Evolutionary conservation across 1,284 basidiomycete genomes (phyloP).

Genomic region (Amylostereum areolatum): DNA sequence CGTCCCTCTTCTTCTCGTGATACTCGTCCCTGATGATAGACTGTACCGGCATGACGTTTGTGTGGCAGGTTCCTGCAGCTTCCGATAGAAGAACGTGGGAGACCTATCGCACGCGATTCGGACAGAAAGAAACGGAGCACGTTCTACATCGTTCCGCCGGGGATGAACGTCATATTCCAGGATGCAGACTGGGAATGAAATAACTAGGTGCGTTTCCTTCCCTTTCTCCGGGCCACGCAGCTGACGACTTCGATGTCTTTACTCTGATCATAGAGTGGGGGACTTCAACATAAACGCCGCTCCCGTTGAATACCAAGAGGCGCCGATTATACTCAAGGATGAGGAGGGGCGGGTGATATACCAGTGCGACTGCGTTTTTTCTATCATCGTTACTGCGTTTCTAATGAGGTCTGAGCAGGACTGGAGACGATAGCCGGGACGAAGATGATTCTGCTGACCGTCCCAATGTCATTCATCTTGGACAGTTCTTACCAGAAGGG

Average conservation of each 20-base stretch:
- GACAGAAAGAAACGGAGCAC: constrained; percentile 28
- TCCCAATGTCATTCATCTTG: constrained; percentile 14
- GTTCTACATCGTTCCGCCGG: constrained; percentile 61
- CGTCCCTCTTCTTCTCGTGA: neutral
- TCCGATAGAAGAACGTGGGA: constrained; percentile 15
- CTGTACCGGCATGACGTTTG: neutral
- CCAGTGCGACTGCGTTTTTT: constrained; percentile 24
- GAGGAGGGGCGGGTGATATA: constrained; percentile 43
- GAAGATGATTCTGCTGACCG: constrained; percentile 5
- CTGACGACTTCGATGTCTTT: neutral
- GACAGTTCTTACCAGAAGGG: constrained; percentile 8
- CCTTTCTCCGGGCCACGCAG: neutral
- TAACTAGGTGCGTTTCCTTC: constrained; percentile 42
- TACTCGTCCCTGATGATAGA: neutral
- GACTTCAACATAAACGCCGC: constrained; percentile 27
- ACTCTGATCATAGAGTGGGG: constrained; percentile 31
- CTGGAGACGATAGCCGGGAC: constrained; percentile 9
- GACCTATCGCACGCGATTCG: constrained; percentile 22
- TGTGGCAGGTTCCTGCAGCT: constrained; percentile 10
- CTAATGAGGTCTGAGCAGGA: constrained; percentile 5
- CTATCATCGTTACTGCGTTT: neutral
- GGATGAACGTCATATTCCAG: constrained; percentile 61
- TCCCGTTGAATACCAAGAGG: constrained; percentile 17
- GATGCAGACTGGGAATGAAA: constrained; percentile 61
- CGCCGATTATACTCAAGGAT: constrained; percentile 43